Evolutionary conservation across 352 stramenopile species (phyloP), one percentile per base, ranked within the genome.

Genomic region (Globisporangium sylvaticum): DNA sequence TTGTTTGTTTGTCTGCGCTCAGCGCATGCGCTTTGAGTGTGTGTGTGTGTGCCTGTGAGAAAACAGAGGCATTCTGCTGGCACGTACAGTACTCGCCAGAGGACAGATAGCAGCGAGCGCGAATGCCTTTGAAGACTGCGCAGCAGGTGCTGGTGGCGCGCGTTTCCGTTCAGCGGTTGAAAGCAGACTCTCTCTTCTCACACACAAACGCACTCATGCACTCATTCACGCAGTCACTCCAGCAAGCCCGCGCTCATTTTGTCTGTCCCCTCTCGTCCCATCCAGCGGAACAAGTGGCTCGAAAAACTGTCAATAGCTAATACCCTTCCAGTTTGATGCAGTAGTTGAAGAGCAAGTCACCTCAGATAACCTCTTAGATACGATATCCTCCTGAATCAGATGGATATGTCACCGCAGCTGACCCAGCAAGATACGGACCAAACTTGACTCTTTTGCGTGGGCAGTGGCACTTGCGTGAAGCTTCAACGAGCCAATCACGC

Each of bases 401-500:
- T 61, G 10, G 2, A n/a, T 5, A 20, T 25, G 55, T 61, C 55
- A 61, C 29, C 48, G 48, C 48, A 29, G 48, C 44, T 8, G n/a
- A 24, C 48, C n/a, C 20, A 46, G 18, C 25, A 61, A 61, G 55
- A 61, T 46, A 39, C 55, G 55, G 55, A 24, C 18, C 42, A 24
- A 50, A 50, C 42, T 50, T 50, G 18, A 48, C 29, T 44, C 8
- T 8, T 27, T 60, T 59, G 27, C 18, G 27, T 59, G 6, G 27
- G 22, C 54, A 60, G 54, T 27, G 54, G 27, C 18, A 60, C 54
- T 44, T 20, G 15, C 29, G 14, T 60, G 27, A 60, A 60, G 34
- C 54, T 32, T 22, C 27, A 31, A 58, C 52, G 42, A 50, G 42
- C 42, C 42, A 50, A 50, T 50, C 42, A 50, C 42, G 0, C 42